Evolutionary conservation across 257 asterid genomes (phyloP).

Genomic region (Solanum rostratum): DNA sequence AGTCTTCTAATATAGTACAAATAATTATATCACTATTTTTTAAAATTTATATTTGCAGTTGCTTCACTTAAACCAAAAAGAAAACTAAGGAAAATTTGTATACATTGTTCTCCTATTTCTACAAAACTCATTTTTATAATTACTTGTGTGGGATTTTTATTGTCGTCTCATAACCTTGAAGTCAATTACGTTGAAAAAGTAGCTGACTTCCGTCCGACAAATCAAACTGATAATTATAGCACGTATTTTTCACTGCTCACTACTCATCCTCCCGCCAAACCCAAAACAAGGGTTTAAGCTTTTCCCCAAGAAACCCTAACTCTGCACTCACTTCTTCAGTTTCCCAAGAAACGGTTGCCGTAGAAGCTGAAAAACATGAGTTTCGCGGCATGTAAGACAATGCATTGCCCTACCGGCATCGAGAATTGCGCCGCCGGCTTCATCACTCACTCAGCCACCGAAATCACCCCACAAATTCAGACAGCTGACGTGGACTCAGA

Average conservation of each 20-base stretch:
- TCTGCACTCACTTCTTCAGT: not conserved
- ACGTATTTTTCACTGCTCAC: not conserved
- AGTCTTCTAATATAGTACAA: no score
- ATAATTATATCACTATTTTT: no score
- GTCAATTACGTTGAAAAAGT: not conserved
- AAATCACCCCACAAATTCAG: slow-evolving; percentile 36
- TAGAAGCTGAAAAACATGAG: slow-evolving; percentile 37
- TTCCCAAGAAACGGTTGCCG: not conserved
- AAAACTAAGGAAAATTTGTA: no score
- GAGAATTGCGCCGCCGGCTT: slow-evolving; percentile 87
- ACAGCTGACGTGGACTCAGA: slow-evolving; percentile 72
- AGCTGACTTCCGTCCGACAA: not conserved
- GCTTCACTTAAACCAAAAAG: no score
- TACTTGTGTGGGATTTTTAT: no score
- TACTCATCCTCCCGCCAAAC: not conserved
- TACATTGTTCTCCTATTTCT: no score
- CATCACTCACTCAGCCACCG: slow-evolving; percentile 62
- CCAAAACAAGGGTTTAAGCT: not conserved
- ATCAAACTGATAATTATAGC: not conserved
- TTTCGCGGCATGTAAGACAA: slow-evolving; percentile 76
- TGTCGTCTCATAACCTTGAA: no score
- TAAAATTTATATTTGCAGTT: no score
- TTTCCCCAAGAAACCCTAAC: not conserved
- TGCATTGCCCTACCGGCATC: slow-evolving; percentile 89
- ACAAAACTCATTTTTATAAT: no score